Evolutionary conservation across 2,329 filamentous ascomycete species (phyloP), one percentile per base, ranked within the genome.

Genomic region (Colletotrichum sp.): DNA sequence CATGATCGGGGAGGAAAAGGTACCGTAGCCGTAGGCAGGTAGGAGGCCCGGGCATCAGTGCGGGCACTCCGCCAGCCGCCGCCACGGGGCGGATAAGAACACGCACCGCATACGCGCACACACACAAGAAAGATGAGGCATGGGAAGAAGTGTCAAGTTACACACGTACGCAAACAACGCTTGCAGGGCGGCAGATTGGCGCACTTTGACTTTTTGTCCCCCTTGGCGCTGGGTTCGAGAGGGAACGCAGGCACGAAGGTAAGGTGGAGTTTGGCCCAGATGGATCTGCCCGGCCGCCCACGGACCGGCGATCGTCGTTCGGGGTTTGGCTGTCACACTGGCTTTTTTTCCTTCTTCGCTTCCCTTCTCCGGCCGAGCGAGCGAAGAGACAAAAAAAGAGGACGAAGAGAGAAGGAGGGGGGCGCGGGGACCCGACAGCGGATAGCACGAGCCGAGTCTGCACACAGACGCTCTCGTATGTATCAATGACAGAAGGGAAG

Each of bases 231-330:
- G 55, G 21, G 55, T 28, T 59, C 21, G 55, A 49, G 39, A 49
- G 18, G 39, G 18, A 49, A 49, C 18, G 39, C 6, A 49, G 18
- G 39, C 39, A 44, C 39, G 39, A 12, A 49, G 39, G 39, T 2
- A 49, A 21, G 9, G 39, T 49, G 26, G 24, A 62, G 57, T 60
- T 34, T 62, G 28, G 59, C 59, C 28, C 59, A 62, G 59, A 30
- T 62, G 18, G 39, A 64, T 55, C 68, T 28, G 65, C 44, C 24
- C 34, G 59, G 44, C 71, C 36, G 36, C 65, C 28, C 72, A 74
- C 68, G 68, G 72, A 60, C 71, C 68, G 71, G 65, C 65, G 72
- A 71, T 75, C 65, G 72, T 57, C 71, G 28, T 28, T 49, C 39
- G 39, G 39, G 55, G 39, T 49, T 49, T 49, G 39, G 39, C 39